Evolutionary conservation across 768 basidiomycete genomes (phyloP), one percentile per base, ranked within the genome.

Genomic region (Omphalotus guepiniiformis): DNA sequence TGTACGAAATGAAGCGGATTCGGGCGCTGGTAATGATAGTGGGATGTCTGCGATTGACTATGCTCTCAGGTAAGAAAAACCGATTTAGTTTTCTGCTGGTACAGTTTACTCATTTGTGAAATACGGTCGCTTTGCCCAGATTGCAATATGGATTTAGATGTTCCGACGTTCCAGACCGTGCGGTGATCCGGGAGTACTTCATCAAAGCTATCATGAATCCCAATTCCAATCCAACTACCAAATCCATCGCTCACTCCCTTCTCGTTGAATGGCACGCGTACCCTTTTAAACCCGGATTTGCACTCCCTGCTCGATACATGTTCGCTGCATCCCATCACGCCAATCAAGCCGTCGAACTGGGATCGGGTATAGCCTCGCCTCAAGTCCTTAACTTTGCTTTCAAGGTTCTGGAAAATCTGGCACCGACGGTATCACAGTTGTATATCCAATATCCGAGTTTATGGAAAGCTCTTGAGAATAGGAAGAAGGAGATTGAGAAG

Each of bases 361-460:
- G 19, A 2, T 39, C 32, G 9, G 48, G 30, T 4, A n/a, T n/a
- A n/a, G 42, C 43, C 34, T 55, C 47, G 32, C 55, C 56, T 2
- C 48, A 45, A 1, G 57, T 63, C 3, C 50, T 65, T 11, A 54
- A 21, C 34, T 64, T 64, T 37, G 57, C 53, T 22, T 27, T 30
- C 18, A 42, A 36, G 8, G 32, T 48, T 4, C 49, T 67, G 19
- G 43, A 57, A 39, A 47, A 48, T 3, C n/a, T n/a, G n/a, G 38
- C 50, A 9, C 39, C 55, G 0, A 9, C 55, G 1, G 45, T 30
- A 0, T 41, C 50, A 8, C 54, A 61, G 29, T 32, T 62, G 2
- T 35, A 43, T 27, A 23, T 50, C 4, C 58, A 56, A 36, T 64
- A 53, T 42, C 54, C 57, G 41, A 50, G 50, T 7, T 55, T 59